phyloP scores from a whole-genome alignment of 2,329 filamentous ascomycete species.

The Calonectria honghensis region DNA sequence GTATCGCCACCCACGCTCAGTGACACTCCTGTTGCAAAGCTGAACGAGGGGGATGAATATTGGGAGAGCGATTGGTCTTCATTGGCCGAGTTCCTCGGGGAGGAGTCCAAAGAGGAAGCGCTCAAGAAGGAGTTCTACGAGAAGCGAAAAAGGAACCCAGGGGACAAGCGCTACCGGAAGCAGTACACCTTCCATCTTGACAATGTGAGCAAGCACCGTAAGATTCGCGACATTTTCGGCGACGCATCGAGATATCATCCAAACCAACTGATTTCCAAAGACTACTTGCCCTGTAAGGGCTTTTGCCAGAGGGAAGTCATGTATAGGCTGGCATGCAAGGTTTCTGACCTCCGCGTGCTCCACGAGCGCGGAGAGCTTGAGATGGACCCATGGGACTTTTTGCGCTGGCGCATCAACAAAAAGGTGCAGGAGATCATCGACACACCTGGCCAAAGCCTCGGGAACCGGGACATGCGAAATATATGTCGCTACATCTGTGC shows the following conservation, averaged over 20 bases:
- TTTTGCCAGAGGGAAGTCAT: slow-evolving; percentile 60
- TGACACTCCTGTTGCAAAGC: not conserved
- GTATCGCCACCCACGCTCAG: not conserved
- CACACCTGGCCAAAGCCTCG: slow-evolving; percentile 24
- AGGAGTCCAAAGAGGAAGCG: not conserved
- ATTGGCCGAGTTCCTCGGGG: not conserved
- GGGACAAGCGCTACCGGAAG: not conserved
- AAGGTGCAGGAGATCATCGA: not conserved
- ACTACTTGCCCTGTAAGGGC: slow-evolving; percentile 56
- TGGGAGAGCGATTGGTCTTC: slow-evolving; percentile 5
- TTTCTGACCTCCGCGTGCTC: slow-evolving; percentile 57
- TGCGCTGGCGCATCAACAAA: slow-evolving; percentile 56
- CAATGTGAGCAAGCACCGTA: slow-evolving; percentile 58
- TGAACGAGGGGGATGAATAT: not conserved
- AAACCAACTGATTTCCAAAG: slow-evolving; percentile 60
- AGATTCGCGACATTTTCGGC: slow-evolving; percentile 61
- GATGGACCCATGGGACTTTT: slow-evolving; percentile 63
- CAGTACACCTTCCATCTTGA: slow-evolving; percentile 38
- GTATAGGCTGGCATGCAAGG: slow-evolving; percentile 59
- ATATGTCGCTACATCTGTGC: slow-evolving; percentile 47
- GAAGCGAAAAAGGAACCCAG: not conserved
- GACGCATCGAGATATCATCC: slow-evolving; percentile 57
- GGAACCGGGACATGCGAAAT: slow-evolving; percentile 33
- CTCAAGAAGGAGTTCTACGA: not conserved
- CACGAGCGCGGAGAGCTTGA: slow-evolving; percentile 49